A percentile compares a stretch with the other conserved stretches of the same genome.
Evolutionary conservation across 495 filamentous ascomycete species (phyloP).

Genomic region (Stereocaulon alpinum): DNA sequence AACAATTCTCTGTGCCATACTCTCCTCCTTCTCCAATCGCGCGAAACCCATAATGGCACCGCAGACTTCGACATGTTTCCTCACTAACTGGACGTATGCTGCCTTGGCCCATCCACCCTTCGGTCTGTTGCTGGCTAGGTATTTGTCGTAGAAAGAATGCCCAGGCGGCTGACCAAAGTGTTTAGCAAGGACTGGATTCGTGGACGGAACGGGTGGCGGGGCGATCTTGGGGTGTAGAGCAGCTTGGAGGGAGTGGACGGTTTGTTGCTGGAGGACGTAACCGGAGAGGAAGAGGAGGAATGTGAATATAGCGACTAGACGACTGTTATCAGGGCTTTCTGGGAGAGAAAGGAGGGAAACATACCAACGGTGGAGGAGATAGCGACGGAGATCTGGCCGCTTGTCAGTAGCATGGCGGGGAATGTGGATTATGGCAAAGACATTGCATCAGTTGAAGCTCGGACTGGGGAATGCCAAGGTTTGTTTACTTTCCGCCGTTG

Average conservation of each 20-base stretch:
- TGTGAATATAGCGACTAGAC: constrained; percentile 46
- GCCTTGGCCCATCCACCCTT: constrained; percentile 28
- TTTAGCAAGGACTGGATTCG: constrained; percentile 19
- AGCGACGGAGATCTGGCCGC: constrained; percentile 23
- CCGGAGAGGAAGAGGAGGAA: constrained; percentile 58
- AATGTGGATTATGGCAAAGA: not conserved
- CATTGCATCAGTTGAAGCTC: not conserved
- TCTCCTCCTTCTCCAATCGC: constrained; percentile 32
- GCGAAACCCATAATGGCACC: constrained; percentile 37
- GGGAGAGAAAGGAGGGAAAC: not conserved
- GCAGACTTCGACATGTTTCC: constrained; percentile 34
- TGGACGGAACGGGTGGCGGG: constrained; percentile 5
- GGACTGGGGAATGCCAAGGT: not conserved
- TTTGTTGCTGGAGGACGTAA: constrained; percentile 61
- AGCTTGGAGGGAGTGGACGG: constrained; percentile 50
- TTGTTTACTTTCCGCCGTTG: constrained; percentile 3
- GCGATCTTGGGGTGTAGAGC: constrained; percentile 39
- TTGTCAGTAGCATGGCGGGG: constrained; percentile 21
- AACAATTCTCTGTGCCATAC: constrained; percentile 33
- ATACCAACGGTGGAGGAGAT: constrained; percentile 23
- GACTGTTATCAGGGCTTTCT: not conserved
- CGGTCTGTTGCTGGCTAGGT: constrained; percentile 26
- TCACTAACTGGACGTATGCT: constrained; percentile 36
- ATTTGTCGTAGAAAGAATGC: constrained; percentile 26
- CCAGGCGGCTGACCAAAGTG: constrained; percentile 24